Base-by-base conservation (phyloP, 139 green algal species). In the Coelastrella sp. region DNA sequence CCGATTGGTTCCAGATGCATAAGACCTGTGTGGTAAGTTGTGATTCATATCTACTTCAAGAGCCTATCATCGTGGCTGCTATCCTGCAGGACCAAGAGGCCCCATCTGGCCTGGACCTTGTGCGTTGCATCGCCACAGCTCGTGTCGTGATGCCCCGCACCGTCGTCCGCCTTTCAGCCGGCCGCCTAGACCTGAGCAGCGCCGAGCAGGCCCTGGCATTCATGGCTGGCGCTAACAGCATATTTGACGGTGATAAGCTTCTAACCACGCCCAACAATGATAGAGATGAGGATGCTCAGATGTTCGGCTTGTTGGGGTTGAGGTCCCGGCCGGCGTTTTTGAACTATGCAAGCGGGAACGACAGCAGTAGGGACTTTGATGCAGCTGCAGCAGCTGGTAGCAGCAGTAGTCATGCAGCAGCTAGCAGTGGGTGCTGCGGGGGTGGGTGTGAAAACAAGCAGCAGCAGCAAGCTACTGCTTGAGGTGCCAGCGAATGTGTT, bases 221-320 rank as follows among this genome's bases (percentile, higher is more conserved):
- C 94, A 89, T 99, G 93, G 97, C 98, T 2, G 98, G 98, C 19
- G 98, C 98, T 74, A 99, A 99, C 96, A 97, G 92, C 85, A 99
- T 99, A 86, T 99, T 99, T 92, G 97, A 98, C 68, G 98, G 98
- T 56, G 98, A 99, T 95, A 98, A 98, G 95, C 97, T 99, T 79
- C 95, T 99, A 5, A 99, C 98, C 19, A 99, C 98, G 0, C 92
- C 97, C 75, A 99, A 99, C 95, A 98, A 98, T 85, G 97, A 99
- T 88, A 88, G 95, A n/a, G 88, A 95, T 87, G 94, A 95, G 78
- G 95, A 97, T 85, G 13, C 5, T 54, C 73, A 91, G 59, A 97
- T 99, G 96, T 98, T 99, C 91, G 93, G 95, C n/a, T 47, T 94
- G 77, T 94, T 99, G 14, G 97, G 97, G 8, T 93, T 99, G 7